Conservation (phyloP, 1,139 yeast genomes). For the Saccharomyces hybrid region DNA sequence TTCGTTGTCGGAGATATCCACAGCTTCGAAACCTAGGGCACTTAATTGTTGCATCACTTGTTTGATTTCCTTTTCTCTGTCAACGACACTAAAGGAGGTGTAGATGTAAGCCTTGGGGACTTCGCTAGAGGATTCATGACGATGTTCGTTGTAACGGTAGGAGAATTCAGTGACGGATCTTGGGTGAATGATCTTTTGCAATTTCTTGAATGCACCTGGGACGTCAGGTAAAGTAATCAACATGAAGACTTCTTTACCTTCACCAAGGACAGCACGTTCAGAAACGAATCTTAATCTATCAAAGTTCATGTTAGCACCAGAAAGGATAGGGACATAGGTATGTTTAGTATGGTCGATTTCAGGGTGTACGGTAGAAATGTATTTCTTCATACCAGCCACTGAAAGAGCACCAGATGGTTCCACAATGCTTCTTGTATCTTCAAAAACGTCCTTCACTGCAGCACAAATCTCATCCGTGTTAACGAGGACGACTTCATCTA, state of each 20-base stretch:
- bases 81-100: constrained; percentile 76
- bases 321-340: constrained; percentile 75
- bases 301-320: constrained; percentile 98
- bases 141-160: constrained; percentile 57
- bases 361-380: constrained; percentile 50
- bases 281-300: constrained; percentile 94
- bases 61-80: constrained; percentile 52
- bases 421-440: constrained; percentile 86
- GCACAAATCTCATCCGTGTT: constrained; percentile 95
- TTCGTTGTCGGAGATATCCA: constrained; percentile 84
- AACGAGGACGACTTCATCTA: constrained; percentile 83
- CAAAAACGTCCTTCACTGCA: constrained; percentile 92
- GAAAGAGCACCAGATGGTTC: constrained; percentile 97
- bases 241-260: constrained; percentile 91
- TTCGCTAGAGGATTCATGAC: constrained; percentile 32
- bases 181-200: constrained; percentile 73
- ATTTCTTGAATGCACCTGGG: constrained; percentile 79
- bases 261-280: constrained; percentile 96
- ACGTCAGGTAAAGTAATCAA: constrained; percentile 83
- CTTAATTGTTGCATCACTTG: constrained; percentile 38
- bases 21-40: constrained; percentile 54
- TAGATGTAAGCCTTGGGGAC: constrained; percentile 63
- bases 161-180: constrained; percentile 90
- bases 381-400: constrained; percentile 89
- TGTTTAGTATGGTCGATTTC: constrained; percentile 64